Evolutionary conservation across 179 eudicot species (phyloP).

Genomic region (Vitellaria paradoxa): DNA sequence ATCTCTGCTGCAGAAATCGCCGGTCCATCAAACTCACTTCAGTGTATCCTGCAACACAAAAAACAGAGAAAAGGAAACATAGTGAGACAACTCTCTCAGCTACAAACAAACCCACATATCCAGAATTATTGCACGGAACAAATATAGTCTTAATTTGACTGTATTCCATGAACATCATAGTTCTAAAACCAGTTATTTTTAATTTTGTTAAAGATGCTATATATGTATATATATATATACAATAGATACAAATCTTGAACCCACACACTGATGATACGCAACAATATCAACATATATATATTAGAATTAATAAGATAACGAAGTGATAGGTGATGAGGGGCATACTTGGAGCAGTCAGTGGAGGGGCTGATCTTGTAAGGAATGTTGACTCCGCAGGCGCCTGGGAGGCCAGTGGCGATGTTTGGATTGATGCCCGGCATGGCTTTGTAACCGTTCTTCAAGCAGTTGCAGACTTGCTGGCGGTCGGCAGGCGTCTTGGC

Average conservation of each 20-base stretch:
- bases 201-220: no score
- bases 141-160: no score
- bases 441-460: constrained; percentile 23
- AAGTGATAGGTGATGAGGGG: no score
- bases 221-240: no score
- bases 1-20: neutral
- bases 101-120: neutral
- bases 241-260: no score
- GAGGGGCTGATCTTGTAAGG: constrained; percentile 52
- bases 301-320: no score
- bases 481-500: constrained; percentile 40
- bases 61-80: neutral
- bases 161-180: no score
- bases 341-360: constrained; percentile 53
- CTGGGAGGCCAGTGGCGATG: constrained; percentile 43
- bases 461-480: constrained; percentile 39
- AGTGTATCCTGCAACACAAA: neutral
- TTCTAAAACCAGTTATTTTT: no score
- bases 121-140: no score
- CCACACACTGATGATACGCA: no score
- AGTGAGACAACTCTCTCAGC: neutral
- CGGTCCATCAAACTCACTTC: neutral
- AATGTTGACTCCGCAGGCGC: constrained; percentile 38
- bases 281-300: no score
- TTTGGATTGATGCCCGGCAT: constrained; percentile 11